Base-by-base conservation (phyloP, 441 rosid genomes). In the Sinapis alba region DNA sequence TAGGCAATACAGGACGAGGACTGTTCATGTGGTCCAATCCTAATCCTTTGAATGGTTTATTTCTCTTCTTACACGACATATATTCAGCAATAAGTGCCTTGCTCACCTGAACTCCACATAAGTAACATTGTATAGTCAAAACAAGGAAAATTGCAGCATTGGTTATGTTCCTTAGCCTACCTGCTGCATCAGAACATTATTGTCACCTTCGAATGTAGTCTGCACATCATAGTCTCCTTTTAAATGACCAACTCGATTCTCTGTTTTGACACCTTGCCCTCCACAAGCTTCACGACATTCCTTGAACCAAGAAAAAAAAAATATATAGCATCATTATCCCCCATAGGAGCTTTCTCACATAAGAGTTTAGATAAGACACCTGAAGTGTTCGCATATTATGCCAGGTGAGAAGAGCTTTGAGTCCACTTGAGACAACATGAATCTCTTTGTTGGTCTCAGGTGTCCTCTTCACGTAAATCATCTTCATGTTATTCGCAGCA, bases 261-360 rank as follows among this genome's bases (percentile, higher is more conserved):
- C 98, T 28, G 95, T 88, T 86, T 91, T 95, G 76, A 90, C 34
- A 45, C 99, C 98, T 83, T 95, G 98, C 65, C 98, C 99, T 79
- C 97, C 98, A 66, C 93, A 87, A 63, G 99, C 98, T 84, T 95
- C 99, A 71, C 96, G 98, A 28, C 99, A 92, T 88, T 95, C 99
- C 99, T 92, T 66, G 21, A 32, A 26, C 21, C 56, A 50, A 45
- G 3, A 30, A 19, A 15, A 23, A 61, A 21, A 38, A n/a, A n/a
- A n/a, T n/a, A 1, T 16, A 50, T 16, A 50, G 18, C 21, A 50
- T 16, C 56, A 47, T 10, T 47, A 50, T 50, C 59, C 38, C 32
- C 26, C 19, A 30, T 62, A 18, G 2, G 34, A 68, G 56, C n/a
- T 68, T 36, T 65, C 62, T 73, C 58, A 47, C 36, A 5, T 18